Evolutionary conservation across 2,329 filamentous ascomycete species (phyloP).

Genomic region (Clonostachys rhizophaga): DNA sequence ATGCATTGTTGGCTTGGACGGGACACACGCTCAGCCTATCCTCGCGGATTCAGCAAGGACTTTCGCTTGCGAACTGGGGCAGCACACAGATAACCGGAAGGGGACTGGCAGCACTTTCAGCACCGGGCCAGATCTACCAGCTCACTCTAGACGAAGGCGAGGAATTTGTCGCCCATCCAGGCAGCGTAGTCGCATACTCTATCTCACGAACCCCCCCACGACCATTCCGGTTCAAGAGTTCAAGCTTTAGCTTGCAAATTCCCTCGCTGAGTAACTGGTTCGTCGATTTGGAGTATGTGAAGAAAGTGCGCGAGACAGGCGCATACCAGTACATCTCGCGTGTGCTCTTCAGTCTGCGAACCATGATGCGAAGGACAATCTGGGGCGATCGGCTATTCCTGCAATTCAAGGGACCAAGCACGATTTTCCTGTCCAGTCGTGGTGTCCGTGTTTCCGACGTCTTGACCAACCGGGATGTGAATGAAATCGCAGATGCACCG

Average conservation of each 20-base stretch:
- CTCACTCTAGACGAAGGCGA: slow-evolving; percentile 77
- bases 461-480: slow-evolving; percentile 72
- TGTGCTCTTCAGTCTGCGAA: slow-evolving; percentile 66
- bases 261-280: slow-evolving; percentile 64
- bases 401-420: slow-evolving; percentile 82
- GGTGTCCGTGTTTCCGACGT: slow-evolving; percentile 74
- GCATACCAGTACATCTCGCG: slow-evolving; percentile 67
- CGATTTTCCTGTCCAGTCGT: slow-evolving; percentile 84
- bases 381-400: slow-evolving; percentile 94
- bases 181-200: slow-evolving; percentile 87
- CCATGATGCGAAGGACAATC: slow-evolving; percentile 73
- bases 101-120: slow-evolving; percentile 78
- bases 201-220: slow-evolving; percentile 68
- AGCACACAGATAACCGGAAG: slow-evolving; percentile 84
- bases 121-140: slow-evolving; percentile 86
- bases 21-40: slow-evolving; percentile 77
- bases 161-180: slow-evolving; percentile 86
- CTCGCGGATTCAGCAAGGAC: slow-evolving; percentile 68
- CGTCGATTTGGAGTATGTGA: slow-evolving; percentile 68
- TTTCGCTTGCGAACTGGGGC: slow-evolving; percentile 86
- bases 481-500: slow-evolving; percentile 82
- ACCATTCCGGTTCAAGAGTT: slow-evolving; percentile 81
- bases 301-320: slow-evolving; percentile 64
- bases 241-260: slow-evolving; percentile 73
- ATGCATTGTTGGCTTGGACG: slow-evolving; percentile 92